These are phyloP conservation scores for Piromyces finnis DNA, from an alignment of 192 early-diverging fungal species.

Conservation along the genomic window DNA sequence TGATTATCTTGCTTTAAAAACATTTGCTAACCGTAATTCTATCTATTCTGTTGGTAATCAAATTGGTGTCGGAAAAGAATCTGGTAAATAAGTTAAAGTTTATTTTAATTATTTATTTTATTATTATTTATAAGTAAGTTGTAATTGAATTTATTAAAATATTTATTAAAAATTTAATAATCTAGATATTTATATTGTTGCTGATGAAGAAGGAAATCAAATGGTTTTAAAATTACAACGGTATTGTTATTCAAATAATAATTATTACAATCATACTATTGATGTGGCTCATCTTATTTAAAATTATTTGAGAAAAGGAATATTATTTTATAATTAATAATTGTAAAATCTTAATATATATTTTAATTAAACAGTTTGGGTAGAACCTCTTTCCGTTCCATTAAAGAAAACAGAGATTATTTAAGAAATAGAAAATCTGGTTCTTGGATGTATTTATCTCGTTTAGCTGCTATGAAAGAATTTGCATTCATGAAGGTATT, in stretches of 20 bases:
- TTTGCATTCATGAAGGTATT: conserved; percentile 94
- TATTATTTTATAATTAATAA: no score
- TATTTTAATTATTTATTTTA: no score
- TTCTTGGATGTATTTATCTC: conserved; percentile 98
- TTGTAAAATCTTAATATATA: no score
- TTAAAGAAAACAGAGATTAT: conserved; percentile 97
- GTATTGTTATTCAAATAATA: conserved; percentile 5
- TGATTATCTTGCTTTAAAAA: conserved; percentile 92
- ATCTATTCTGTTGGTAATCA: conserved; percentile 95
- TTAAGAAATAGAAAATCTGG: conserved; percentile 81
- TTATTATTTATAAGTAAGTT: neutral
- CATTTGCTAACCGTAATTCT: conserved; percentile 67
- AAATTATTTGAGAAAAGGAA: no score
- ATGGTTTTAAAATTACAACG: conserved; percentile 90
- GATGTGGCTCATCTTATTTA: no score
- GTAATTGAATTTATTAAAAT: no score
- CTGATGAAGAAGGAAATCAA: conserved; percentile 76
- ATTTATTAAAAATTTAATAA: no score
- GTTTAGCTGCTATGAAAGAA: conserved; percentile 94
- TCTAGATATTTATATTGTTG: conserved; percentile 87
- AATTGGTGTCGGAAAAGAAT: conserved; percentile 99
- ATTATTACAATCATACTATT: no score
- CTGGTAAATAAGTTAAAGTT: conserved; percentile 15
- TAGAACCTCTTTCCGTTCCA: conserved; percentile 84
- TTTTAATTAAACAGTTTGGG: conserved; percentile 45